These are phyloP conservation scores for Aphanomyces astaci DNA, from an alignment of 352 stramenopile genomes.

Conservation along the genomic window DNA sequence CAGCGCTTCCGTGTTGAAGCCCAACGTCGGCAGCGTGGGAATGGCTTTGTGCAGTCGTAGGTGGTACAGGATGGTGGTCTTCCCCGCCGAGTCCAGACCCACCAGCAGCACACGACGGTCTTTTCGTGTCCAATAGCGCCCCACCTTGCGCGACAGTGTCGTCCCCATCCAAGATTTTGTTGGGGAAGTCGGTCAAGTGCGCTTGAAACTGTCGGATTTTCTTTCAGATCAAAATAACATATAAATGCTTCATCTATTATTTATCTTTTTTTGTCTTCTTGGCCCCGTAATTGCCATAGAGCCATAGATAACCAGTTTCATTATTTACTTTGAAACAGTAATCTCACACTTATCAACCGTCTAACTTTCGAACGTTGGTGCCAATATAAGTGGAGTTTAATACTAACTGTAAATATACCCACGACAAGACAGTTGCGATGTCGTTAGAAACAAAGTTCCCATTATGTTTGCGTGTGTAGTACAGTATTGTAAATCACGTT, in stretches of 20 bases:
- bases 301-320: too few relatives aligned
- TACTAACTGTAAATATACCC: too few relatives aligned
- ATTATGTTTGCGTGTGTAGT: background rate
- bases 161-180: constrained; percentile 44
- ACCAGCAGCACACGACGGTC: constrained; percentile 68
- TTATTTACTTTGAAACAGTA: too few relatives aligned
- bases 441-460: background rate
- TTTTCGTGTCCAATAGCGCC: constrained; percentile 68
- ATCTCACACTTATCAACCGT: background rate
- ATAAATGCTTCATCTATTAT: too few relatives aligned
- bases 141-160: constrained; percentile 51
- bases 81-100: constrained; percentile 63
- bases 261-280: too few relatives aligned
- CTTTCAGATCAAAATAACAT: too few relatives aligned
- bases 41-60: constrained; percentile 66
- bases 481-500: too few relatives aligned
- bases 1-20: constrained; percentile 79
- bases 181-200: too few relatives aligned
- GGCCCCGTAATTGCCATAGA: too few relatives aligned
- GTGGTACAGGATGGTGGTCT: constrained; percentile 80
- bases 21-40: constrained; percentile 68
- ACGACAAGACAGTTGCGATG: too few relatives aligned
- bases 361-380: too few relatives aligned
- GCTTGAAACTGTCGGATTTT: background rate
- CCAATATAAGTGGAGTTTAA: too few relatives aligned